phyloP scores from a whole-genome alignment of 2,329 filamentous ascomycete genomes.

The Monilinia aucupariae region DNA sequence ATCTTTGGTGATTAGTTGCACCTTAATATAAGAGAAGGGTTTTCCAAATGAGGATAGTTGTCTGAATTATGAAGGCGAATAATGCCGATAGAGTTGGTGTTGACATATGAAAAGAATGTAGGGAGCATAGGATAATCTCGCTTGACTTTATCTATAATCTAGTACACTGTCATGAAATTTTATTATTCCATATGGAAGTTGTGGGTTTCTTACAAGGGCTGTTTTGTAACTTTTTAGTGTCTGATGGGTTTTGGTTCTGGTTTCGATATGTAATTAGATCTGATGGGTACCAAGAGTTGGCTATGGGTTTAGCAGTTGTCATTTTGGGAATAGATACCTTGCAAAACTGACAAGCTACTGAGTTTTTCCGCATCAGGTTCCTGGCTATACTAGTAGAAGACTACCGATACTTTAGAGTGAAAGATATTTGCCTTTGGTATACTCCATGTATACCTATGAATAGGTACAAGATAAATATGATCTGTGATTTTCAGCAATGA shows the following conservation, averaged over 20 bases:
- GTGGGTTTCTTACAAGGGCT: neutral
- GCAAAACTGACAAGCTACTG: neutral
- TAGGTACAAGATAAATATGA: neutral
- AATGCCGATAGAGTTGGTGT: no score
- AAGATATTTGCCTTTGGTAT: neutral
- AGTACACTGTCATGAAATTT: neutral
- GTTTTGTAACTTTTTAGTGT: neutral
- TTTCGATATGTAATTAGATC: neutral
- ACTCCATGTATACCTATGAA: neutral
- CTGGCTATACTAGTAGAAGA: no score
- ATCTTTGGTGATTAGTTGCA: no score
- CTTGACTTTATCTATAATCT: neutral
- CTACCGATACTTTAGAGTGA: neutral
- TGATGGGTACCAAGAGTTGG: neutral
- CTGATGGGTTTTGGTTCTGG: neutral
- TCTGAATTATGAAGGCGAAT: no score
- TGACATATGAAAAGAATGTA: neutral
- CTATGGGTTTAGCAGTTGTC: neutral
- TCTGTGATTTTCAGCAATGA: no score
- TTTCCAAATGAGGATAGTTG: no score
- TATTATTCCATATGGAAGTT: neutral
- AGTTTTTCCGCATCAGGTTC: neutral
- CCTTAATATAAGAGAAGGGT: no score
- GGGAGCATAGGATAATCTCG: no score
- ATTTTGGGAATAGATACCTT: neutral